Base-by-base conservation (phyloP, 768 basidiomycete species). In the Leucocoprinus birnbaumii region DNA sequence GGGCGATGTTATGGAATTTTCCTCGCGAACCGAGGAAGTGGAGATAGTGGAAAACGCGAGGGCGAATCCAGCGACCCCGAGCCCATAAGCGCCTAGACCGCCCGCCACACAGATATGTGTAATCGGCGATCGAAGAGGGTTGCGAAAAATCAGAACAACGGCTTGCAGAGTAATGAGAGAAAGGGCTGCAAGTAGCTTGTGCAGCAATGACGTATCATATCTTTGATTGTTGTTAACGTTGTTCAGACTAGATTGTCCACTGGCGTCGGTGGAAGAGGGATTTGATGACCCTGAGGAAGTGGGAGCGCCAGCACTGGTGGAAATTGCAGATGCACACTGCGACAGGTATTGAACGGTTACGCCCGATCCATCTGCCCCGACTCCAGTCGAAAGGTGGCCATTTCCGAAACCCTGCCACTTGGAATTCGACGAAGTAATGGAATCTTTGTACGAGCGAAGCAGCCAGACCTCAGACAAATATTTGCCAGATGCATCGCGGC, bases 391-490 rank as follows among this genome's bases (percentile, higher is more conserved):
- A 38, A 92, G 76, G 26, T 68, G 59, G 0, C 90, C 91, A 56
- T 79, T 67, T 4, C 87, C 84, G 61, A 78, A 91, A 13, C 86
- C 85, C 27, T 77, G 65, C 88, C 87, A 90, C 6, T 68, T 69
- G 53, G 76, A 68, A 48, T 76, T 73, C 1, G 83, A 77, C n/a
- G 77, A 59, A n/a, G 79, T 78, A 53, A 89, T 63, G 27, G 76
- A 67, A n/a, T 76, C 85, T 57, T 78, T 75, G 67, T 91, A 92
- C 3, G 87, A 80, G 51, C 91, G 75, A 57, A 93, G 74, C 7
- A 93, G 66, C 91, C 91, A 93, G 10, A 93, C 63, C 53, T 93
- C 91, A 38, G 83, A 79, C 3, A 91, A 73, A 63, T 88, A 85
- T 22, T 73, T 80, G 13, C 90, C 90, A 53, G 71, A 65, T 42